A percentile compares a stretch with the other conserved stretches of the same genome.
Evolutionary conservation across 768 basidiomycete genomes (phyloP).

Genomic region (Pleurotus platypus): DNA sequence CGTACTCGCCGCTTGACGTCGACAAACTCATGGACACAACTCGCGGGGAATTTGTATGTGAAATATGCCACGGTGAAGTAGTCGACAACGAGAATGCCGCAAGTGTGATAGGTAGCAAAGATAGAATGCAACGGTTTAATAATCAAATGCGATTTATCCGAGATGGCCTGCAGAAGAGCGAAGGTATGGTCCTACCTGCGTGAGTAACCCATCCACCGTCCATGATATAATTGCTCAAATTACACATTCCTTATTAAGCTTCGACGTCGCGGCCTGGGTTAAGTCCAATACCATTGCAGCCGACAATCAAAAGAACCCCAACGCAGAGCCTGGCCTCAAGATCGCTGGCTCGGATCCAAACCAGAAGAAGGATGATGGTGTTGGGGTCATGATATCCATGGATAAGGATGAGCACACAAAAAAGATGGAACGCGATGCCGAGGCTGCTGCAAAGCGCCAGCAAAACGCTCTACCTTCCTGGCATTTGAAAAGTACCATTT

Average conservation of each 20-base stretch:
- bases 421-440: slow-evolving; percentile 68
- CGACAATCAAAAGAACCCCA: slow-evolving; percentile 53
- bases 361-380: slow-evolving; percentile 63
- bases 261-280: slow-evolving; percentile 83
- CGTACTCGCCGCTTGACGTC: slow-evolving; percentile 83
- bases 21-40: slow-evolving; percentile 76
- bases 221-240: neutral
- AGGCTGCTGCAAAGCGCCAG: slow-evolving; percentile 80
- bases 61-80: slow-evolving; percentile 83
- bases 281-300: slow-evolving; percentile 66
- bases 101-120: slow-evolving; percentile 80
- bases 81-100: slow-evolving; percentile 91
- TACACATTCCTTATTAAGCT: slow-evolving; percentile 34
- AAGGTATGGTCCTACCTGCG: slow-evolving; percentile 82
- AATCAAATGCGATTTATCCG: slow-evolving; percentile 84
- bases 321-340: slow-evolving; percentile 57
- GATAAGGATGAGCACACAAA: slow-evolving; percentile 84
- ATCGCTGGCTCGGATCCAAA: slow-evolving; percentile 65
- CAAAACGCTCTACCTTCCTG: slow-evolving; percentile 93
- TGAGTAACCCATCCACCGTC: slow-evolving; percentile 33
- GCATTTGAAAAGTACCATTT: slow-evolving; percentile 95
- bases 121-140: slow-evolving; percentile 95
- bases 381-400: slow-evolving; percentile 83
- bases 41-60: slow-evolving; percentile 72
- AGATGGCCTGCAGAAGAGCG: slow-evolving; percentile 86